Base-by-base conservation (phyloP, 2,329 filamentous ascomycete species). In the Diaporthe sp. region DNA sequence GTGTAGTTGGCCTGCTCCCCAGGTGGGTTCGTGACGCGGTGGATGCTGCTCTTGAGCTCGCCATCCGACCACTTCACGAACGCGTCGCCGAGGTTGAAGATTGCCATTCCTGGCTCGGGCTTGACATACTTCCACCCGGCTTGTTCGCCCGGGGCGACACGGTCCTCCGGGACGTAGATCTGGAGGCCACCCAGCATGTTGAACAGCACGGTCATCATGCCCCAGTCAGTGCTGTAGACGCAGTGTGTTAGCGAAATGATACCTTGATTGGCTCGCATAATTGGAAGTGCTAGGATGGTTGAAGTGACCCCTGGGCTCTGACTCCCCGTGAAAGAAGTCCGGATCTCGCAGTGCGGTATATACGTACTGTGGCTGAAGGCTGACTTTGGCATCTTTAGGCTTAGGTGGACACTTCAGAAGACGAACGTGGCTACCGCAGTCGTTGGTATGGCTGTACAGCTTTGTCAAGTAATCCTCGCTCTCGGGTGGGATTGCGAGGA, bases 181-280 rank as follows among this genome's bases (percentile, higher is more conserved):
- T 85, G 83, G 22, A 85, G 79, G 4, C 84, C 84, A 51, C 83
- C 84, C 25, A 84, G 79, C 81, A 81, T 83, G 75, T 85, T 86
- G 81, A 85, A 84, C 31, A 85, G 78, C 31, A 85, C 75, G 12
- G 83, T 85, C 65, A 85, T 80, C 3, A 82, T 84, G 67, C 84
- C 84, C 68, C 84, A 85, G 73, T 85, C 84, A 1, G 82, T 85
- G 68, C 57, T 59, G 8, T 17, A n/a, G 57, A 59, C 19, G 3
- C 31, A 4, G 3, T 8, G 55, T 5, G 55, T 58, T 37, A 58
- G 19, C 55, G 19, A 12, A 37, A 37, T 6, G 9, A 34, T 13
- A 19, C 10, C 31, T 13, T 58, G 1, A 12, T 12, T 2, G 6
- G 7, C 13, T n/a, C 0, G 1, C 19, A 28, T 58, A 12, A 4